Evolutionary conservation across 371 early-diverging fungal species (phyloP).

Genomic region (Cokeromyces recurvatus): DNA sequence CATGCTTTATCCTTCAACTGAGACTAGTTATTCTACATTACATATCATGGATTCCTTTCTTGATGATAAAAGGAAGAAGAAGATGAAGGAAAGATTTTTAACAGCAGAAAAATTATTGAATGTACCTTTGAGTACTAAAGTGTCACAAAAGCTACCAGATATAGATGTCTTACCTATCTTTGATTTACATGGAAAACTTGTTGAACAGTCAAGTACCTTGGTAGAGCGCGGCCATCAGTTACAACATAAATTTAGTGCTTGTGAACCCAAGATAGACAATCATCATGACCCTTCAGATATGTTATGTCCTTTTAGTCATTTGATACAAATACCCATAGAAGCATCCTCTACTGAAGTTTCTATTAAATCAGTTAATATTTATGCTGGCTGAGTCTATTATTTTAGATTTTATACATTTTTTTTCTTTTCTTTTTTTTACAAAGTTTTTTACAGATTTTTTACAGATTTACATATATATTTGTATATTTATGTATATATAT

Average conservation of each 20-base stretch:
- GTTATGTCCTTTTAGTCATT: slow-evolving; percentile 34
- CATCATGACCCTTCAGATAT: slow-evolving; percentile 44
- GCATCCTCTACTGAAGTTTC: not conserved
- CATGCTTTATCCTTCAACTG: slow-evolving; percentile 57
- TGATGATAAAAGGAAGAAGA: slow-evolving; percentile 46
- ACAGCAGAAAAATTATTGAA: slow-evolving; percentile 27
- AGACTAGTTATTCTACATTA: slow-evolving; percentile 50
- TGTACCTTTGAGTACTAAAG: slow-evolving; percentile 47
- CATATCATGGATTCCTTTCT: too few relatives aligned
- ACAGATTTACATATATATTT: too few relatives aligned
- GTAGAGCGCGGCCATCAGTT: slow-evolving; percentile 34
- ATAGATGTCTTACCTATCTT: slow-evolving; percentile 40
- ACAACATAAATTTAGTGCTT: slow-evolving; percentile 49
- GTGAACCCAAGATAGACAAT: slow-evolving; percentile 23
- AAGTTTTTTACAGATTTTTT: too few relatives aligned
- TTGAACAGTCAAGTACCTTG: slow-evolving; percentile 20
- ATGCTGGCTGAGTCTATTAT: too few relatives aligned
- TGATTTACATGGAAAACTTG: slow-evolving; percentile 50
- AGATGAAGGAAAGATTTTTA: slow-evolving; percentile 26
- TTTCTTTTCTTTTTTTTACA: too few relatives aligned
- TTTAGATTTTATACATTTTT: too few relatives aligned
- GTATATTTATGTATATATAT: too few relatives aligned
- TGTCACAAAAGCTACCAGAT: slow-evolving; percentile 38
- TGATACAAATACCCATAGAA: slow-evolving; percentile 7
- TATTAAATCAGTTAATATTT: not conserved